Base-by-base conservation (phyloP, 2,329 filamentous ascomycete species). In the Endothia cerciana region DNA sequence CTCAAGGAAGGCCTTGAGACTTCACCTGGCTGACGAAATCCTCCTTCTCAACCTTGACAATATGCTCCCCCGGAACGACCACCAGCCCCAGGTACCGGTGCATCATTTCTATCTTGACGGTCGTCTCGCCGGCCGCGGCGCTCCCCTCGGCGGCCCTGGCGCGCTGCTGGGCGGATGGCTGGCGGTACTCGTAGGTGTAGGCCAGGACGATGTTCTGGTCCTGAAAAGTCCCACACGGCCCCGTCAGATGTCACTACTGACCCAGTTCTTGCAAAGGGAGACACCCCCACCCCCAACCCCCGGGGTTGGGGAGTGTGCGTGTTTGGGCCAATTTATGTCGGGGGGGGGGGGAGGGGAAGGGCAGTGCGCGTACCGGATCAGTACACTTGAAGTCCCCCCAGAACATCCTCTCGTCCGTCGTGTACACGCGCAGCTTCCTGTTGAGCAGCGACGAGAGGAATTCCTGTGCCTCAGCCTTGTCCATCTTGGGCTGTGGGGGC, bases 351-450 rank as follows among this genome's bases (percentile, higher is more conserved):
- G 57, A 38, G 56, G 58, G 41, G 36, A 65, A 57, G 62, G 53
- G 51, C 30, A 19, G 19, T 2, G 43, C 15, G 83, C 86, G 60
- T 80, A 96, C 93, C 67, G 91, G 88, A 81, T 99, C 95, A 38
- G 94, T 97, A 81, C 95, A 99, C 79, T 96, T 97, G 80, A 99
- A 91, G 69, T 89, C 85, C 25, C 95, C 95, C 64, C 93, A 87
- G 77, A 98, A 99, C 76, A 97, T 89, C 67, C 95, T 91, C 19
- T 87, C 88, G 75, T 98, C 94, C 4, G 88, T 91, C 17, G 91
- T 92, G 72, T 91, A 87, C 63, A 98, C 81, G 65, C 93, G 89
- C 41, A 98, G 80, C 47, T 87, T 91, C 76, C 92, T 92, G 76
- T 91, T 91, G 62, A 97, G 82, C 60, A 96, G 86, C 30, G 89